Base-by-base conservation (phyloP, 805 yeast species). In the Candida saitoana region DNA sequence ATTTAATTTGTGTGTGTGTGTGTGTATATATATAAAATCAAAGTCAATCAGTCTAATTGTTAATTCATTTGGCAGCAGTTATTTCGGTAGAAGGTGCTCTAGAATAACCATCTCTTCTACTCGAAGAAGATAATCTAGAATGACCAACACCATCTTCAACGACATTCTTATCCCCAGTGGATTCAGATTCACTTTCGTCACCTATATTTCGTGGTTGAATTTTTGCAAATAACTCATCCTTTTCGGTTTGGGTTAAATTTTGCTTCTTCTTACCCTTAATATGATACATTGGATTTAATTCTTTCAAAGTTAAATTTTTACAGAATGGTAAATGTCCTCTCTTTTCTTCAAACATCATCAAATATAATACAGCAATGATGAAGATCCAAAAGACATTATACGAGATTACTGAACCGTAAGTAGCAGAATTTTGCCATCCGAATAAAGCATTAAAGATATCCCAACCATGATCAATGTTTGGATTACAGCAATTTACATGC, bases 401-500 rank as follows among this genome's bases (percentile, higher is more conserved):
- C 38, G 90, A 79, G 41, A 91, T 69, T 45, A 91, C 90, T 4
- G 96, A 87, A 43, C 97, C 96, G 60, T 87, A 77, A 50, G 96
- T 88, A 45, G 96, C 98, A 41, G 96, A 79, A 68, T 91, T 91
- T 71, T 89, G 96, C 99, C 99, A 91, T 48, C 98, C 99, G 49
- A 91, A 72, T 43, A 91, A 65, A 19, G 97, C 87, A 59, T 91
- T 91, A 76, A 91, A 91, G 47, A 91, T 82, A 77, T 89, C 96
- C 98, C 98, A 91, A 70, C 97, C 98, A 54, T 83, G 81, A 66
- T 84, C 91, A 45, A 75, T 72, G 64, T 84, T 90, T 36, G 97
- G 97, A 67, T 89, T 89, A 73, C 98, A 91, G 71, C 97, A 91
- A 76, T 91, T 89, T 47, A 91, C 95, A 69, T 91, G 99, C 90